phyloP scores from a whole-genome alignment of 1,284 basidiomycete genomes.

The Amylostereum areolatum region DNA sequence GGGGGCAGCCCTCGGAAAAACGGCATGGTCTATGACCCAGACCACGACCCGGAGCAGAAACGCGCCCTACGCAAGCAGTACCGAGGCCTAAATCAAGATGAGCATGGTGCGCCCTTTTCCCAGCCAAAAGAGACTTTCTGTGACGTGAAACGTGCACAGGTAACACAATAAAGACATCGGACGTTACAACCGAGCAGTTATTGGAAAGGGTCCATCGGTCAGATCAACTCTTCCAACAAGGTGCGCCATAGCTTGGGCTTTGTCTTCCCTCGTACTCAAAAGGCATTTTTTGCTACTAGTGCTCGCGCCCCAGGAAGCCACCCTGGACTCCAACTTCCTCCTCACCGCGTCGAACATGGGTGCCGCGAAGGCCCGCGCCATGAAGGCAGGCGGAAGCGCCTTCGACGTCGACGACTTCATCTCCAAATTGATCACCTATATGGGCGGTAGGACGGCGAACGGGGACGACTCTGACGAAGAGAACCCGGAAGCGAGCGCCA shows the following conservation, averaged over 20 bases:
- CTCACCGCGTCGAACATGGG: slow-evolving; percentile 63
- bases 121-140: neutral
- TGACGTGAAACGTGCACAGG: neutral
- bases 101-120: slow-evolving; percentile 43
- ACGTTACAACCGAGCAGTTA: slow-evolving; percentile 51
- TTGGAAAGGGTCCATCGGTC: slow-evolving; percentile 48
- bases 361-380: slow-evolving; percentile 76
- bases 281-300: slow-evolving; percentile 37
- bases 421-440: slow-evolving; percentile 59
- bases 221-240: slow-evolving; percentile 56
- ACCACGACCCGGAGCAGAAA: slow-evolving; percentile 72
- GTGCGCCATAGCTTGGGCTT: slow-evolving; percentile 24
- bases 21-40: slow-evolving; percentile 57
- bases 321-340: slow-evolving; percentile 71
- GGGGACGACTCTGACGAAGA: slow-evolving; percentile 42
- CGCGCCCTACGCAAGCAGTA: slow-evolving; percentile 66
- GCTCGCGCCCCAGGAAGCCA: slow-evolving; percentile 73
- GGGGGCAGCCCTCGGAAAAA: slow-evolving; percentile 10
- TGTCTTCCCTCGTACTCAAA: slow-evolving; percentile 4
- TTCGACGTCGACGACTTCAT: slow-evolving; percentile 86
- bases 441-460: slow-evolving; percentile 61
- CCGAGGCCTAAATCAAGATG: slow-evolving; percentile 54
- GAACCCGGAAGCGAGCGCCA: slow-evolving; percentile 25
- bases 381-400: slow-evolving; percentile 75
- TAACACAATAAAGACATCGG: slow-evolving; percentile 38